These are phyloP conservation scores for Sarocladium strictum DNA, from an alignment of 2,329 filamentous ascomycete genomes.

Conservation along the genomic window DNA sequence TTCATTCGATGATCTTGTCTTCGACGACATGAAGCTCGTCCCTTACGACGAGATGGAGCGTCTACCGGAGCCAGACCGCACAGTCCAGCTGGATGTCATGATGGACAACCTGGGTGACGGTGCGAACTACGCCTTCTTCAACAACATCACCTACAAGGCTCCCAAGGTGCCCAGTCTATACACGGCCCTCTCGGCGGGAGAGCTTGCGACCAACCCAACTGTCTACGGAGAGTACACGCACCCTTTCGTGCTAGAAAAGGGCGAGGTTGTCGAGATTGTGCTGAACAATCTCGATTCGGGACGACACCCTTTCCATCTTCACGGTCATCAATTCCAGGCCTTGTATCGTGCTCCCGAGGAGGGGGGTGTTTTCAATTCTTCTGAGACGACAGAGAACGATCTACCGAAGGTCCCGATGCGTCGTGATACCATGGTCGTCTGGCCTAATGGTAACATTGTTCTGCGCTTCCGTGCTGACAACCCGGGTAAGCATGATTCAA, in stretches of 20 bases:
- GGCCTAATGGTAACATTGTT: slow-evolving; percentile 61
- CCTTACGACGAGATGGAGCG: slow-evolving; percentile 61
- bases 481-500: slow-evolving; percentile 51
- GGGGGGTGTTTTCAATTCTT: slow-evolving; percentile 46
- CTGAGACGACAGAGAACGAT: slow-evolving; percentile 35
- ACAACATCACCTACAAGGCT: slow-evolving; percentile 67
- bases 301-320: slow-evolving; percentile 72
- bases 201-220: slow-evolving; percentile 49
- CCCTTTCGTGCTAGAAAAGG: slow-evolving; percentile 60
- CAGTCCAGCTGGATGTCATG: slow-evolving; percentile 57
- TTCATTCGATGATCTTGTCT: slow-evolving; percentile 52
- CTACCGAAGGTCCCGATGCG: slow-evolving; percentile 55
- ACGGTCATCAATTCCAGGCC: slow-evolving; percentile 70
- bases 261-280: slow-evolving; percentile 65
- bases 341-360: slow-evolving; percentile 55
- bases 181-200: slow-evolving; percentile 60
- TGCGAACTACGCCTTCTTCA: slow-evolving; percentile 59
- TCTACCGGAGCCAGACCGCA: slow-evolving; percentile 55
- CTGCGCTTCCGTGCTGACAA: slow-evolving; percentile 64
- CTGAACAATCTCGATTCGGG: slow-evolving; percentile 71
- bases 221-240: slow-evolving; percentile 64
- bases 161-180: slow-evolving; percentile 79
- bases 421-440: slow-evolving; percentile 62
- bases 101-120: slow-evolving; percentile 58
- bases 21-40: slow-evolving; percentile 68